Conservation (phyloP, 2,329 filamentous ascomycete genomes). For the Byssoonygena ceratinophila region DNA sequence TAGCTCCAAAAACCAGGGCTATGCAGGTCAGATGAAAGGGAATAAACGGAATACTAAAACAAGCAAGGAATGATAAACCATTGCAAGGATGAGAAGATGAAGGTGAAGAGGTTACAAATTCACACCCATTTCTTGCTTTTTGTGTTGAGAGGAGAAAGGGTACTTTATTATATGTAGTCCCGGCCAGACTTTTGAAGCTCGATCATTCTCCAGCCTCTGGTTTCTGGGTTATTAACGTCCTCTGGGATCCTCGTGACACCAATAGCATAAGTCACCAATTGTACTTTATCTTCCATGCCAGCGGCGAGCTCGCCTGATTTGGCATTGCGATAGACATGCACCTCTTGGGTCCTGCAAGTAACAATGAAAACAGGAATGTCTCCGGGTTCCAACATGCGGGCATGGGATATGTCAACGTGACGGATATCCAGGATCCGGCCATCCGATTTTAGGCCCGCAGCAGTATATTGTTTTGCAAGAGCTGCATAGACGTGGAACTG, state of each 20-base stretch:
- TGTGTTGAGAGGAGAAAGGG: neutral
- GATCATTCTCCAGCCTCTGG: slow-evolving; percentile 90
- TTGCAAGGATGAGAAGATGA: slow-evolving; percentile 1
- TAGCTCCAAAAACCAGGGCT: slow-evolving; percentile 9
- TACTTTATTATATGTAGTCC: slow-evolving; percentile 59
- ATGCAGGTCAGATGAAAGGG: slow-evolving; percentile 6
- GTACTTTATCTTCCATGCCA: slow-evolving; percentile 97
- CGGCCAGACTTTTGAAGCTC: slow-evolving; percentile 97
- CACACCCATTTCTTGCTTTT: neutral
- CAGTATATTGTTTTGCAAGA: slow-evolving; percentile 91
- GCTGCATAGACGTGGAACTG: slow-evolving; percentile 96
- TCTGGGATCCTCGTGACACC: slow-evolving; percentile 88
- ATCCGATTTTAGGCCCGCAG: slow-evolving; percentile 84
- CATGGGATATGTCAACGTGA: slow-evolving; percentile 63
- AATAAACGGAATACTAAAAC: slow-evolving; percentile 8
- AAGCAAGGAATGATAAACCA: slow-evolving; percentile 7
- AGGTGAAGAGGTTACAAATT: too few relatives aligned
- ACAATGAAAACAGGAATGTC: slow-evolving; percentile 83
- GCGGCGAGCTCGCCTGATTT: slow-evolving; percentile 84
- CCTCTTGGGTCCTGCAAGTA: slow-evolving; percentile 91
- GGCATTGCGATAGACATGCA: slow-evolving; percentile 88
- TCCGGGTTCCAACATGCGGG: slow-evolving; percentile 40
- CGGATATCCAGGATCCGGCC: slow-evolving; percentile 91
- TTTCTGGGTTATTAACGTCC: slow-evolving; percentile 94
- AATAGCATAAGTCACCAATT: slow-evolving; percentile 96